Base-by-base conservation (phyloP, 371 early-diverging fungal genomes). In the Rhizomucor pusillus region DNA sequence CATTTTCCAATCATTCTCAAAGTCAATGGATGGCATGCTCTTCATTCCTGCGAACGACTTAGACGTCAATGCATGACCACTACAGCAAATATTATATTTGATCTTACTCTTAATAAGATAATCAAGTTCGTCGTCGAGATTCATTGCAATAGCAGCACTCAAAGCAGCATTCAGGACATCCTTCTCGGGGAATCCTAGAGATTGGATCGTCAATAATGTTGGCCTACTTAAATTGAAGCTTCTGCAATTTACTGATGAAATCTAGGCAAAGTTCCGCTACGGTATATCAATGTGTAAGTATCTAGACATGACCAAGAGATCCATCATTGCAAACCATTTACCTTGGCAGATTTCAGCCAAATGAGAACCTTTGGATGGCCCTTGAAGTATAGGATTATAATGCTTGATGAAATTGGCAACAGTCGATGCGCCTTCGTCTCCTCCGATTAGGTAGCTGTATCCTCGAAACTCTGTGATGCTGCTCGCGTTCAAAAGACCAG, bases 381-480 rank as follows among this genome's bases (percentile, higher is more conserved):
- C 77, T 40, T 45, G 59, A 10, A 73, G 29, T 10, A 40, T 45
- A 0, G 65, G 47, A 34, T 63, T 63, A 60, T 67, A 77, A 49
- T 68, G 45, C 36, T 69, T 71, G 19, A 73, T 46, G 34, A 65
- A 65, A 33, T 71, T 73, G 1, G 77, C 64, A 12, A 77, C 24
- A n/a, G 71, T 73, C 0, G 57, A 25, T 7, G 73, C 73, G 36
- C 52, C 55, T 14, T 29, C 16, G 43, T 77, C 69, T 24, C 77
- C 77, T 52, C 77, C 77, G 5, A 61, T 62, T 23, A 63, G 56
- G 49, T 63, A 77, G 47, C 69, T 71, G 12, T 71, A 47, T 2
- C 73, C 73, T 47, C 77, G 67, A 25, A 63, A 66, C 47, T 72
- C 72, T 10, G 54, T 55, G n/a, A 56, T 45, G 9, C 61, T 47